phyloP scores from a whole-genome alignment of 352 stramenopile genomes.

The Thalassiosira hispida region DNA sequence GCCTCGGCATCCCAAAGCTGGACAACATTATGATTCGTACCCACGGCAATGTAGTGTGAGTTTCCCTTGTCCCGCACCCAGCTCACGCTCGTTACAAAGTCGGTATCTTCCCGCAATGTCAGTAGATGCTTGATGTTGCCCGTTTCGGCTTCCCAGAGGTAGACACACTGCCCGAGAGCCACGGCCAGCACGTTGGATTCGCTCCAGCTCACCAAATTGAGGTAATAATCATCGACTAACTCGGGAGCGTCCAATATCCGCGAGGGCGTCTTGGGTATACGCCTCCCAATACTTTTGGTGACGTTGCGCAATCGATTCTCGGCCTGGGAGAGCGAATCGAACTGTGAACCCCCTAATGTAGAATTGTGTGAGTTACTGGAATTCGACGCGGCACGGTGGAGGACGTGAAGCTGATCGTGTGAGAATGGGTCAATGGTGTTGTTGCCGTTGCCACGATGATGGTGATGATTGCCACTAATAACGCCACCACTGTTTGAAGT shows the following conservation, averaged over 20 bases:
- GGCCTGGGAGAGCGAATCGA: constrained; percentile 43
- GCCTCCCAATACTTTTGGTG: constrained; percentile 87
- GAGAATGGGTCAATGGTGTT: constrained; percentile 67
- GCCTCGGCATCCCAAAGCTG: constrained; percentile 93
- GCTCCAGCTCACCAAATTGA: constrained; percentile 98
- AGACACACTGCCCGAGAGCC: constrained; percentile 96
- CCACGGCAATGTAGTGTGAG: constrained; percentile 90
- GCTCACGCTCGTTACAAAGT: constrained; percentile 94
- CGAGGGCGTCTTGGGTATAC: constrained; percentile 95
- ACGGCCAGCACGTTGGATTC: constrained; percentile 96
- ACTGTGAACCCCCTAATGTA: constrained; percentile 5
- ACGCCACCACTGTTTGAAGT: neutral
- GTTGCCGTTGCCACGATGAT: neutral
- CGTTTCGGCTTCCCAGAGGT: constrained; percentile 97
- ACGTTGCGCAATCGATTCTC: constrained; percentile 36
- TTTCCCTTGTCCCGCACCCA: constrained; percentile 90
- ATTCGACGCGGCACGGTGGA: constrained; percentile 58
- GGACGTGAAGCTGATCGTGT: constrained; percentile 76
- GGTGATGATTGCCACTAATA: neutral
- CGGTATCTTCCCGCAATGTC: constrained; percentile 85
- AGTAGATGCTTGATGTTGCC: constrained; percentile 95
- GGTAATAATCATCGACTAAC: constrained; percentile 99
- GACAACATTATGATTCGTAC: constrained; percentile 92
- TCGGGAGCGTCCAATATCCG: constrained; percentile 98
- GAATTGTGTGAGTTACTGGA: constrained; percentile 17